Percentiles rank a stretch among this genome's conserved stretches.
These are phyloP conservation scores for Quercus gilva DNA, from an alignment of 306 rosid species.

Conservation along the genomic window DNA sequence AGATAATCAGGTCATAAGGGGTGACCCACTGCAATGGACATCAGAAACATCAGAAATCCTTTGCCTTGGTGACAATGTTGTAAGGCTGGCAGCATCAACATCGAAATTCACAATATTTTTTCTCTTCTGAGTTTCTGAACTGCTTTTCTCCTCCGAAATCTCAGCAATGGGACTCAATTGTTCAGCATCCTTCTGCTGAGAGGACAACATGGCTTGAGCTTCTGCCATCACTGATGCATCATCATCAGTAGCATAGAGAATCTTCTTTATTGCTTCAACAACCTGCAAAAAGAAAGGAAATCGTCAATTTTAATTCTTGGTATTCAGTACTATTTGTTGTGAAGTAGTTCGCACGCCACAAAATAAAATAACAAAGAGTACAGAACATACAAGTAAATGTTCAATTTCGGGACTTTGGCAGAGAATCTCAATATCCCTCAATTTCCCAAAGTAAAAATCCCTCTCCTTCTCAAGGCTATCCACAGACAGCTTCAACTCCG, in stretches of 20 bases:
- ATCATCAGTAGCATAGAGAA: slow-evolving; percentile 81
- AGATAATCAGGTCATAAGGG: slow-evolving; percentile 64
- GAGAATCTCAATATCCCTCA: slow-evolving; percentile 87
- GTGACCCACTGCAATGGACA: slow-evolving; percentile 92
- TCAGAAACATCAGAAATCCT: slow-evolving; percentile 78
- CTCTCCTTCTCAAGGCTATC: slow-evolving; percentile 98
- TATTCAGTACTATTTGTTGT: background rate
- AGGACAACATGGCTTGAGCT: slow-evolving; percentile 80
- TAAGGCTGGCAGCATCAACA: slow-evolving; percentile 56
- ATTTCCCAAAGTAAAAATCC: slow-evolving; percentile 84
- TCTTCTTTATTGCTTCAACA: slow-evolving; percentile 80
- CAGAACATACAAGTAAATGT: slow-evolving; percentile 47
- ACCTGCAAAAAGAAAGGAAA: slow-evolving; percentile 43
- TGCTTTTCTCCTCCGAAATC: slow-evolving; percentile 64
- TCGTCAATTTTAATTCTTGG: background rate
- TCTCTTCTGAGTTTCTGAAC: slow-evolving; percentile 75
- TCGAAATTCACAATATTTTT: slow-evolving; percentile 65
- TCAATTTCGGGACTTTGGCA: slow-evolving; percentile 86
- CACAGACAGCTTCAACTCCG: slow-evolving; percentile 78
- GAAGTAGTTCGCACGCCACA: background rate
- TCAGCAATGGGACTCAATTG: slow-evolving; percentile 80
- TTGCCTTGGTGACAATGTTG: slow-evolving; percentile 71
- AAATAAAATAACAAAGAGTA: background rate
- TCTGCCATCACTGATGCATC: slow-evolving; percentile 75
- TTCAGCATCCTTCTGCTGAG: slow-evolving; percentile 33